Base-by-base conservation (phyloP, 2,329 filamentous ascomycete species). In the Aspergillus fijiensis region DNA sequence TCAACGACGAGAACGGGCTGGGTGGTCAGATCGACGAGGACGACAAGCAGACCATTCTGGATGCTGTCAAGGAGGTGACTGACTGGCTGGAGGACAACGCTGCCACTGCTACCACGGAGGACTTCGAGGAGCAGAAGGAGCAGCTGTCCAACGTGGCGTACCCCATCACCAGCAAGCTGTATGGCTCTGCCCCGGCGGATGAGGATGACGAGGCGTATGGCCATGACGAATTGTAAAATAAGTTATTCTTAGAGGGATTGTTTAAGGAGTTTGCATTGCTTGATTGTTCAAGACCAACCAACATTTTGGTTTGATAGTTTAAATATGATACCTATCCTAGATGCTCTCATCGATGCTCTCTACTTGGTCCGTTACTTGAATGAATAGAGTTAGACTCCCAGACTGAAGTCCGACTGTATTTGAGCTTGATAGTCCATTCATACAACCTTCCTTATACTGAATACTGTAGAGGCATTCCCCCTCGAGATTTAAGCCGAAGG, bases 61-160 rank as follows among this genome's bases (percentile, higher is more conserved):
- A 97, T 68, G 95, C 95, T 65, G 88, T 99, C 82, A 98, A 98
- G 90, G 95, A 99, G 84, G 84, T 92, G 65, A 89, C 89, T 71
- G 93, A 97, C 78, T 99, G 95, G 95, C 89, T 99, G 62, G 93
- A 97, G 71, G 92, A 96, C 86, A 96, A 97, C 81, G 91, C 87
- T 68, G 87, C 89, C 68, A 89, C 89, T 55, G 95, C 95, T 66
- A 87, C 84, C 69, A 85, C 92, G 61, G 94, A 97, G 83, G 95
- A 98, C 84, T 97, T 98, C 72, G 93, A 97, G 81, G 95, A 99
- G 87, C 94, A 98, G 85, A 96, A 96, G 85, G 94, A 99, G 90
- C 97, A 97, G 87, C 87, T 99, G 69, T 96, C 91, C 72, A 90
- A 90, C 79, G 91, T 97, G 67, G 95, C 95, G 57, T 97, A 98